Conservation (phyloP, 352 stramenopile genomes). For the Phytophthora melonis region DNA sequence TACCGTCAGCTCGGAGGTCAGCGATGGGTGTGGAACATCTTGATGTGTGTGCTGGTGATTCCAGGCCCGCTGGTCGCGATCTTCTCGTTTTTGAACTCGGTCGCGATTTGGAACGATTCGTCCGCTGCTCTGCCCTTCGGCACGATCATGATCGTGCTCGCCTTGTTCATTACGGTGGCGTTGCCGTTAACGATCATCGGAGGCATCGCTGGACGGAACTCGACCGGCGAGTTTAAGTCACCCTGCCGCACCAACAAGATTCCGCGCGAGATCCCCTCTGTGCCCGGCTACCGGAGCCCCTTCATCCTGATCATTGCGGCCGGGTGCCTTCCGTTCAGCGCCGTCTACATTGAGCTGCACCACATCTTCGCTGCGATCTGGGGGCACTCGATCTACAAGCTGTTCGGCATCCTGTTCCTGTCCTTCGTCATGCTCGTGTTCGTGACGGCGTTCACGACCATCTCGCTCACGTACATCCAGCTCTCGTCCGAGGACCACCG, state of each 20-base stretch:
- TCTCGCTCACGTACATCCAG: conserved; percentile 98
- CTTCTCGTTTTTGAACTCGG: conserved; percentile 96
- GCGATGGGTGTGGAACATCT: conserved; percentile 96
- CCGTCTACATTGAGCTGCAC: conserved; percentile 99
- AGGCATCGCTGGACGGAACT: conserved; percentile 95
- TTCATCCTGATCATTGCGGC: conserved; percentile 92
- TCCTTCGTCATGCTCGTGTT: conserved; percentile 97
- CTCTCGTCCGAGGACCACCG: conserved; percentile 96
- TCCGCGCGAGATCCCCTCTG: conserved; percentile 92
- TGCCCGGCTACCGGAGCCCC: conserved; percentile 90
- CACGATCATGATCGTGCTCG: conserved; percentile 95
- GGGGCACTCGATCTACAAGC: conserved; percentile 98
- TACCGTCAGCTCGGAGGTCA: conserved; percentile 96
- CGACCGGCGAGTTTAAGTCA: conserved; percentile 90
- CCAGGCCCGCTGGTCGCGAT: conserved; percentile 91
- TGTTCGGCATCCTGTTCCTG: conserved; percentile 98
- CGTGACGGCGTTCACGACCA: conserved; percentile 97
- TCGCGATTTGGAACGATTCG: conserved; percentile 95
- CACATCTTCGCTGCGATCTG: conserved; percentile 99
- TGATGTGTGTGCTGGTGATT: conserved; percentile 93
- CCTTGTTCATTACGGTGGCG: conserved; percentile 93
- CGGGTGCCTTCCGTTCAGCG: conserved; percentile 97
- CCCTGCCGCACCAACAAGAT: conserved; percentile 97
- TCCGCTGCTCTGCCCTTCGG: conserved; percentile 96
- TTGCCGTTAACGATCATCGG: conserved; percentile 95